Conservation (phyloP, 2,329 filamentous ascomycete genomes). For the Fonsecaea nubica region DNA sequence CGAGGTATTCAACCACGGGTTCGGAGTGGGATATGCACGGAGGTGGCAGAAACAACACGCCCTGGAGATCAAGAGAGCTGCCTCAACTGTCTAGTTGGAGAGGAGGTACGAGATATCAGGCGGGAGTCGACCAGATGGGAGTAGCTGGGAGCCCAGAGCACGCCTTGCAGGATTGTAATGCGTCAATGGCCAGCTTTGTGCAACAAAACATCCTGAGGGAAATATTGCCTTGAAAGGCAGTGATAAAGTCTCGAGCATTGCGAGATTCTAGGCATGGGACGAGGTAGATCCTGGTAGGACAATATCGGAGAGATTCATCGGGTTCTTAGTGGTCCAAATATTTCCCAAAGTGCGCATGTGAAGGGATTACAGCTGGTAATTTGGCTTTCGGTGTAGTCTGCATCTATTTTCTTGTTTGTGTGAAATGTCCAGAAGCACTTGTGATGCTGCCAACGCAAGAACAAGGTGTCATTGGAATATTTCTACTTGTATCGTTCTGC, state of each 20-base stretch:
- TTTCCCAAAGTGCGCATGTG: neutral
- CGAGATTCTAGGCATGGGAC: neutral
- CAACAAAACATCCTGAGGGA: neutral
- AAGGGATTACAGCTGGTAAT: neutral
- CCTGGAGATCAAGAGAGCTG: conserved; percentile 18
- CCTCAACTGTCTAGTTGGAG: neutral
- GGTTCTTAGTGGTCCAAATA: neutral
- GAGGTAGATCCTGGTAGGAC: neutral
- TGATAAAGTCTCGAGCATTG: neutral
- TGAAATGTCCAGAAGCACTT: neutral
- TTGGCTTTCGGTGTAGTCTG: neutral
- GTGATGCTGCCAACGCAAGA: neutral
- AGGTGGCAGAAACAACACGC: conserved; percentile 29
- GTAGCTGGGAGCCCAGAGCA: neutral
- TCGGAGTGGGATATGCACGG: conserved; percentile 66
- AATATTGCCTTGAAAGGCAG: neutral
- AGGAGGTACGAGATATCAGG: neutral
- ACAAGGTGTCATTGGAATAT: neutral
- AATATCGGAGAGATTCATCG: neutral
- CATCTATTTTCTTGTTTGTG: neutral
- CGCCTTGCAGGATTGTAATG: neutral
- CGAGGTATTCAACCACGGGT: conserved; percentile 71
- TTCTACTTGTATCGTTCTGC: too few relatives aligned
- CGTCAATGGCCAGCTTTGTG: neutral
- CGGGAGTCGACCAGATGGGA: neutral